Conservation (phyloP, 352 stramenopile genomes). For the Phytophthora sojae region DNA sequence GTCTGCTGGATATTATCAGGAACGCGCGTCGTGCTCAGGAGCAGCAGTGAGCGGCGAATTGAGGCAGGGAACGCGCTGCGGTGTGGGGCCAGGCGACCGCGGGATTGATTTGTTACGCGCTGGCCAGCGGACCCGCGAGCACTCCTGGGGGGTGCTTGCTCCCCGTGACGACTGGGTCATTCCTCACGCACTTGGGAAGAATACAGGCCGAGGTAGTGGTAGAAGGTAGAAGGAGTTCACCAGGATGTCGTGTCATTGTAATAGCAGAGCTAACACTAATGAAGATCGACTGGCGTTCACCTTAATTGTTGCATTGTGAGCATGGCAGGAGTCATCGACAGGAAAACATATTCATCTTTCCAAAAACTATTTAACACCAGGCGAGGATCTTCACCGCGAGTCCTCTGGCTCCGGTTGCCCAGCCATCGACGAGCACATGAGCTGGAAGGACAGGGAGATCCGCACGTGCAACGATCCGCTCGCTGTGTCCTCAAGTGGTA, state of each 20-base stretch:
- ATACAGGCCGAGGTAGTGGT: neutral
- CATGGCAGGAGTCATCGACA: neutral
- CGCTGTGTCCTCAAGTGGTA: slow-evolving; percentile 66
- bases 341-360: neutral
- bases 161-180: neutral
- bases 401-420: slow-evolving; percentile 31
- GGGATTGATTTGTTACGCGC: neutral
- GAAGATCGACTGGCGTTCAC: neutral
- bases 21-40: slow-evolving; percentile 74
- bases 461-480: slow-evolving; percentile 65
- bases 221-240: slow-evolving; percentile 1
- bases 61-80: slow-evolving; percentile 20
- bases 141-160: neutral
- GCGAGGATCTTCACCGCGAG: slow-evolving; percentile 9
- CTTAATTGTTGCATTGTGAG: neutral
- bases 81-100: slow-evolving; percentile 2
- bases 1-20: slow-evolving; percentile 88
- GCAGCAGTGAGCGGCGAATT: slow-evolving; percentile 50
- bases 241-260: slow-evolving; percentile 1
- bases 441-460: slow-evolving; percentile 78
- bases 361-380: neutral
- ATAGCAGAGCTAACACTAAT: slow-evolving; percentile 3
- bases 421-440: slow-evolving; percentile 76
- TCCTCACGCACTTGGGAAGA: neutral
- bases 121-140: neutral